Base-by-base conservation (phyloP, 495 filamentous ascomycete species). In the Sphaerosporella brunnea region DNA sequence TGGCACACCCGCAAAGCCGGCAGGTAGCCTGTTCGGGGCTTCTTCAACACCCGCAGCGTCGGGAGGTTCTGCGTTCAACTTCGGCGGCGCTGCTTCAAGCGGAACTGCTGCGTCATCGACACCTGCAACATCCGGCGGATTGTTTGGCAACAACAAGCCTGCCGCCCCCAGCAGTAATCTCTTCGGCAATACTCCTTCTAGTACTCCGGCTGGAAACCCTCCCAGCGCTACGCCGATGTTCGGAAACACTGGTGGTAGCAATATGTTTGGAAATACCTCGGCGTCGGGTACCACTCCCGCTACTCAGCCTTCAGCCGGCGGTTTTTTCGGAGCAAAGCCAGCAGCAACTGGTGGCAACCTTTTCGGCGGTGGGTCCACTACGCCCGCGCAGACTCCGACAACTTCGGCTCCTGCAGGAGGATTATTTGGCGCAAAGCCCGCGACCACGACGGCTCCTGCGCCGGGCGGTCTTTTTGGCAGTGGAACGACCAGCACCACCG, bases 341-440 rank as follows among this genome's bases (percentile, higher is more conserved):
- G 26, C 49, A 3, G 35, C 53, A 11, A 45, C 54, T 0, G 38
- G 48, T 20, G 11, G 49, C 38, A 23, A 24, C 23, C 53, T 53
- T 19, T 56, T 57, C 23, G 49, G 54, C 7, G 44, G 23, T 13
- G 18, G 42, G 18, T 18, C 53, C 32, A 23, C 45, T 38, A 20
- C 46, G 23, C 36, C 54, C 3, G 18, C 51, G 16, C n/a, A n/a
- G n/a, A n/a, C n/a, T n/a, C n/a, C n/a, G n/a, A n/a, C n/a, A n/a
- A 23, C 38, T 35, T 38, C 54, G 20, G n/a, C 54, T 26, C 46
- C 39, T 37, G 48, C 23, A 24, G 54, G 54, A 21, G 51, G 51
- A 35, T 23, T 59, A 15, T 59, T 59, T 28, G 36, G 52, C n/a
- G 13, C 21, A 16, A 45, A 37, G 8, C 9, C 54, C 8, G 9